Percentiles rank a stretch among this genome's conserved stretches.
phyloP scores from a whole-genome alignment of 306 rosid genomes.

The Senna tora region DNA sequence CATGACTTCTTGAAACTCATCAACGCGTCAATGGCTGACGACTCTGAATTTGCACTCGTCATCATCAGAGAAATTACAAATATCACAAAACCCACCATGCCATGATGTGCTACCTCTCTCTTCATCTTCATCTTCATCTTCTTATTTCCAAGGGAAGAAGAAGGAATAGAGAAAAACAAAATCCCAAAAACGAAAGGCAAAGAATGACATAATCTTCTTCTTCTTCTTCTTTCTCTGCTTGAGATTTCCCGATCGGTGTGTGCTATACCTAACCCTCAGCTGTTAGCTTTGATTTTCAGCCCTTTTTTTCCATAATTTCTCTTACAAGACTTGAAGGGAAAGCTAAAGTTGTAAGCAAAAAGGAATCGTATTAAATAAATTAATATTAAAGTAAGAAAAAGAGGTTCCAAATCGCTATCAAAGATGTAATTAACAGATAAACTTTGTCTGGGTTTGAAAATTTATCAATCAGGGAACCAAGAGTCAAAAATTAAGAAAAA shows the following conservation, averaged over 20 bases:
- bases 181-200: background rate
- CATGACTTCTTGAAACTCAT: conserved; percentile 50
- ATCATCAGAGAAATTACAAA: conserved; percentile 31
- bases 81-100: conserved; percentile 34
- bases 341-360: background rate
- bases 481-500: background rate
- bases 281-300: conserved; percentile 45
- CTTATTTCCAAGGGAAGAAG: background rate
- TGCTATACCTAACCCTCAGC: conserved; percentile 43
- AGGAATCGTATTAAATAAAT: background rate
- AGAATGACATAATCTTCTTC: background rate
- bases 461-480: background rate
- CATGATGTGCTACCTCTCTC: background rate
- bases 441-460: conserved; percentile 3
- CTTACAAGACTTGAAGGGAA: background rate
- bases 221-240: background rate
- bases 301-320: conserved; percentile 32
- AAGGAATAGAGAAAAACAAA: background rate
- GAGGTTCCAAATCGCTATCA: conserved; percentile 3
- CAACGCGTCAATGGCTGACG: conserved; percentile 32
- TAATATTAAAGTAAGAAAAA: background rate
- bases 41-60: conserved; percentile 21
- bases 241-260: conserved; percentile 41
- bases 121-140: background rate
- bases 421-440: background rate